These are phyloP conservation scores for Paraglomus occultum DNA, from an alignment of 192 early-diverging fungal genomes.

Conservation along the genomic window DNA sequence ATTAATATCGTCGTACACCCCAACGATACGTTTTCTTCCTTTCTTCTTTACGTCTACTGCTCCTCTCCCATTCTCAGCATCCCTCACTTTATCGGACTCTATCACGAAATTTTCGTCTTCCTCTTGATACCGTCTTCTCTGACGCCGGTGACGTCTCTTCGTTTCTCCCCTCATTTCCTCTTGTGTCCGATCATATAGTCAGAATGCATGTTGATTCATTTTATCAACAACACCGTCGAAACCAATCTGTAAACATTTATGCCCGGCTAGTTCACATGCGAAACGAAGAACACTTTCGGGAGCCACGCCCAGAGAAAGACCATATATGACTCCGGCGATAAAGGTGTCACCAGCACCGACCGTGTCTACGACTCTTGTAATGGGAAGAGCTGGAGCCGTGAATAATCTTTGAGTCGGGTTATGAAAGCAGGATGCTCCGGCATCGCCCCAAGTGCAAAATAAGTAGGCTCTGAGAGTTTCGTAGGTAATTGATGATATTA, in stretches of 20 bases:
- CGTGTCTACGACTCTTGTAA: conserved; percentile 42
- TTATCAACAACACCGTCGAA: conserved; percentile 34
- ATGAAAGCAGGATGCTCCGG: conserved; percentile 50
- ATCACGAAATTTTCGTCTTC: too few relatives aligned
- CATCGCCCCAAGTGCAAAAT: conserved; percentile 63
- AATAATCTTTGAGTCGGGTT: conserved; percentile 35
- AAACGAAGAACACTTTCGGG: conserved; percentile 39
- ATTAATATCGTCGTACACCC: too few relatives aligned
- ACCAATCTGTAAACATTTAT: conserved; percentile 50
- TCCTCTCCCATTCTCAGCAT: too few relatives aligned
- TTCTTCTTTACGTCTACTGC: too few relatives aligned
- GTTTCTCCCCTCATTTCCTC: too few relatives aligned
- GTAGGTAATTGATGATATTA: conserved; percentile 6
- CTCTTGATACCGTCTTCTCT: too few relatives aligned
- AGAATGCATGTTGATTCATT: conserved; percentile 6
- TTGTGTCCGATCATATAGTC: too few relatives aligned
- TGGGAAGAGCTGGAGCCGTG: conserved; percentile 32
- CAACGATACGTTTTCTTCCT: too few relatives aligned
- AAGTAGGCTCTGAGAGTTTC: conserved; percentile 48
- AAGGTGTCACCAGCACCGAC: conserved; percentile 60
- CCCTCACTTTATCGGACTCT: too few relatives aligned
- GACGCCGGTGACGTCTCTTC: too few relatives aligned
- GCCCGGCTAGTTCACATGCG: conserved; percentile 47
- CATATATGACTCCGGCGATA: conserved; percentile 50
- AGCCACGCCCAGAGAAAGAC: conserved; percentile 34